Percentiles rank a stretch among this genome's conserved stretches.
Evolutionary conservation across 441 rosid species (phyloP).

Genomic region (Rhodomyrtus psidioides): DNA sequence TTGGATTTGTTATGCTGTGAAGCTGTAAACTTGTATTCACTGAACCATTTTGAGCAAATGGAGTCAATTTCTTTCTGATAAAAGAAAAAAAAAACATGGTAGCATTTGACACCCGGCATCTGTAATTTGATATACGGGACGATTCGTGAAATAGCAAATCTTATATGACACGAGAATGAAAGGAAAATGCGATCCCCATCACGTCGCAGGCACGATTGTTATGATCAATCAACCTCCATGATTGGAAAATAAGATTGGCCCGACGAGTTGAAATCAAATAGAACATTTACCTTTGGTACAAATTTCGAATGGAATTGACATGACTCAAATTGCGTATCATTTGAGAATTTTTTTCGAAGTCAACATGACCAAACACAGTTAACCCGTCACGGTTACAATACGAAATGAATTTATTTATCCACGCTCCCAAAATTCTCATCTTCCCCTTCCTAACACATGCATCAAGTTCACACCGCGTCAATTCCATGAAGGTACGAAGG

Average conservation of each 20-base stretch:
- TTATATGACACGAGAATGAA: accelerated
- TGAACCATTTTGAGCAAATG: too few relatives aligned
- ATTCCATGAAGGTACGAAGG: neutral
- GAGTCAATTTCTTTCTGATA: too few relatives aligned
- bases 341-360: accelerated
- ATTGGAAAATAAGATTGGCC: too few relatives aligned
- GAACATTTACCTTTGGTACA: neutral
- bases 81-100: too few relatives aligned
- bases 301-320: neutral
- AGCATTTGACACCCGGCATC: neutral
- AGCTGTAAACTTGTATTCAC: too few relatives aligned
- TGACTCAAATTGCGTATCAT: neutral
- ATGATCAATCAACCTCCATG: accelerated
- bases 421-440: neutral
- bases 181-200: accelerated
- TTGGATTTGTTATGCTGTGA: too few relatives aligned
- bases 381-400: accelerated
- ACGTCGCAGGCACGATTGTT: accelerated
- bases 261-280: too few relatives aligned
- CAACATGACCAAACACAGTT: neutral
- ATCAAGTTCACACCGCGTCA: neutral
- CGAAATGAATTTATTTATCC: neutral
- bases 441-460: neutral
- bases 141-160: neutral
- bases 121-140: neutral